Evolutionary conservation across 1,284 basidiomycete species (phyloP).

Genomic region (Rhodofomes roseus): DNA sequence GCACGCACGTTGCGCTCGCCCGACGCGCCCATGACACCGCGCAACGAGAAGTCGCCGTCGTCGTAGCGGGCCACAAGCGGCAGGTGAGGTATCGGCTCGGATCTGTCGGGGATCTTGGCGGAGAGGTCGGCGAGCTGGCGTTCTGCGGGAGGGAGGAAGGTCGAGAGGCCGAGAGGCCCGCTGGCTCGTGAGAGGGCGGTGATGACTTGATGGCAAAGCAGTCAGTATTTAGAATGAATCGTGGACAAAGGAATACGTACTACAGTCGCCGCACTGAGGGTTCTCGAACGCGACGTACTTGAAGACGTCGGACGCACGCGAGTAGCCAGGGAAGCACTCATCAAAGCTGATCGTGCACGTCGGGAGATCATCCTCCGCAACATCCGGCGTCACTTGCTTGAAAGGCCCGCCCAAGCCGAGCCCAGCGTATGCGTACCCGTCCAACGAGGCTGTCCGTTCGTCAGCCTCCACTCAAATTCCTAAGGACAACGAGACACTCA

Average conservation of each 20-base stretch:
- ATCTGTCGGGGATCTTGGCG: slow-evolving; percentile 14
- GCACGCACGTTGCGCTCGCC: slow-evolving; percentile 31
- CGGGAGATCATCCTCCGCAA: slow-evolving; percentile 4
- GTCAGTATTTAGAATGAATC: neutral
- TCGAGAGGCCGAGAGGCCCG: slow-evolving; percentile 39
- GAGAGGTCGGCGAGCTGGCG: slow-evolving; percentile 14
- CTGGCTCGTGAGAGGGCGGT: slow-evolving; percentile 41
- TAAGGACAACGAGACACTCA: neutral
- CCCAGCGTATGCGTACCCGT: slow-evolving; percentile 26
- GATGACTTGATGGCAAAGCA: slow-evolving; percentile 31
- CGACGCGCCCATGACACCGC: slow-evolving; percentile 31
- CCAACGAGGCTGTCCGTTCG: slow-evolving; percentile 20
- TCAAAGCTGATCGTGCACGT: slow-evolving; percentile 19
- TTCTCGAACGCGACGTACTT: slow-evolving; percentile 42
- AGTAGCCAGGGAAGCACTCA: slow-evolving; percentile 20
- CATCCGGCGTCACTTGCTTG: slow-evolving; percentile 12
- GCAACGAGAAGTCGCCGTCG: slow-evolving; percentile 39
- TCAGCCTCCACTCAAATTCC: neutral
- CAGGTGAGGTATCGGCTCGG: slow-evolving; percentile 28
- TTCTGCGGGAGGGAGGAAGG: slow-evolving; percentile 37
- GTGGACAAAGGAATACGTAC: slow-evolving; percentile 28
- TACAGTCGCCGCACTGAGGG: slow-evolving; percentile 44
- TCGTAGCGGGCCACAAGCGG: slow-evolving; percentile 34
- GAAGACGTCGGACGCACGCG: slow-evolving; percentile 33
- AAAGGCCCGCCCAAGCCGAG: slow-evolving; percentile 16